phyloP scores from a whole-genome alignment of 208 protist genomes.

The Balamuthia mandrillaris region DNA sequence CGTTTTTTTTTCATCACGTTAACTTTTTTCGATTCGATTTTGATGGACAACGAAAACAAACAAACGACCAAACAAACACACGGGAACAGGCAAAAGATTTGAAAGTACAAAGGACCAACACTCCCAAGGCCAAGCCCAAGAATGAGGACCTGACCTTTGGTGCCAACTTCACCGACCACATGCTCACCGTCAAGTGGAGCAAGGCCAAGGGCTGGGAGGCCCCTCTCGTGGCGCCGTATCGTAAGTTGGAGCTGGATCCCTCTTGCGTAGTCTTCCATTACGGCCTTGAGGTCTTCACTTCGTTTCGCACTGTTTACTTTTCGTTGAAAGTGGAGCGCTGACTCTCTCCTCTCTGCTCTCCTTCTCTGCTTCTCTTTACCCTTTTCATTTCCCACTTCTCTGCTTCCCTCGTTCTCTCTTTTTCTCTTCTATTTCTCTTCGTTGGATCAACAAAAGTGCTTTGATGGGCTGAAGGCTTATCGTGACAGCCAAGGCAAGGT shows the following conservation, averaged over 20 bases:
- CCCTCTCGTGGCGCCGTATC: constrained; percentile 80
- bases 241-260: constrained; percentile 83
- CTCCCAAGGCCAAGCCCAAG: constrained; percentile 47
- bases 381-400: too few relatives aligned
- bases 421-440: background rate
- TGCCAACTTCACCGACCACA: constrained; percentile 88
- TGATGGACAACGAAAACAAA: too few relatives aligned
- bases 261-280: constrained; percentile 89
- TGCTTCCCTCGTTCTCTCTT: background rate
- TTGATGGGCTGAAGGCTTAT: constrained; percentile 98
- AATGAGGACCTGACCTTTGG: constrained; percentile 46
- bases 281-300: constrained; percentile 65
- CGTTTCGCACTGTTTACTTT: too few relatives aligned
- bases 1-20: too few relatives aligned
- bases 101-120: too few relatives aligned
- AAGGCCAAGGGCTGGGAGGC: constrained; percentile 84
- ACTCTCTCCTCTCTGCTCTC: too few relatives aligned
- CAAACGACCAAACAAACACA: too few relatives aligned
- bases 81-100: too few relatives aligned
- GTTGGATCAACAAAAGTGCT: constrained; percentile 72
- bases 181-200: constrained; percentile 88
- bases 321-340: too few relatives aligned
- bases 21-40: too few relatives aligned
- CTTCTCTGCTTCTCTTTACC: too few relatives aligned
- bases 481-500: constrained; percentile 79